phyloP scores from a whole-genome alignment of 176 grass and related monocot species.

The Eragrostis nindensis region DNA sequence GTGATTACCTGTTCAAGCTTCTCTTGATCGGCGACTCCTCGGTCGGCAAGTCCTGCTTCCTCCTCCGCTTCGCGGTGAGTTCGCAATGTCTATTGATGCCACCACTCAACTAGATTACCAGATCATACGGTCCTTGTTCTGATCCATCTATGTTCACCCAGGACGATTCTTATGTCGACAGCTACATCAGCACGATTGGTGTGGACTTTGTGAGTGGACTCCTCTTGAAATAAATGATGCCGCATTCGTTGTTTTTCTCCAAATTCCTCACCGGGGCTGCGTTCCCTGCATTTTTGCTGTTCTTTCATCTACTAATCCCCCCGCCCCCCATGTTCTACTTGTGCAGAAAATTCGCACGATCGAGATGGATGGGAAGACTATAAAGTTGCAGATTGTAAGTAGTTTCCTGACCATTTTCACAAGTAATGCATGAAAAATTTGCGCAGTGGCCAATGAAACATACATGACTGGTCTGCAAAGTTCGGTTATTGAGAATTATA shows the following conservation, averaged over 20 bases:
- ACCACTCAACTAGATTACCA: neutral
- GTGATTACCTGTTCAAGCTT: conserved; percentile 87
- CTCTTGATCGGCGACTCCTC: conserved; percentile 84
- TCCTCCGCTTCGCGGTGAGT: conserved; percentile 78
- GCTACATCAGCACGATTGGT: conserved; percentile 81
- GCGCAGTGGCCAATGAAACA: neutral
- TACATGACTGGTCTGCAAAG: neutral
- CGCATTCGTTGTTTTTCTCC: neutral
- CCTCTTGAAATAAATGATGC: neutral
- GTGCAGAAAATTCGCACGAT: conserved; percentile 75
- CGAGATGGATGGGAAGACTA: conserved; percentile 68
- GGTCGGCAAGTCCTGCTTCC: conserved; percentile 78
- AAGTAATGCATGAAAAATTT: neutral
- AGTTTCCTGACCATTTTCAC: neutral
- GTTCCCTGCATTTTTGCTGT: neutral
- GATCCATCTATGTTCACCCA: conserved; percentile 31
- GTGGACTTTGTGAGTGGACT: conserved; percentile 70
- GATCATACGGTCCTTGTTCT: neutral
- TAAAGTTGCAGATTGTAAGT: conserved; percentile 88
- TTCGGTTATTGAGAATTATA: neutral
- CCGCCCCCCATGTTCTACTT: neutral
- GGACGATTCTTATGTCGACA: conserved; percentile 77
- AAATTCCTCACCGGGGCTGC: neutral
- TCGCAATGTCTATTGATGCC: neutral
- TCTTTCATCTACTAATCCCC: neutral